These are phyloP conservation scores for Abrus pulchellus DNA, from an alignment of 306 rosid species.

Conservation along the genomic window DNA sequence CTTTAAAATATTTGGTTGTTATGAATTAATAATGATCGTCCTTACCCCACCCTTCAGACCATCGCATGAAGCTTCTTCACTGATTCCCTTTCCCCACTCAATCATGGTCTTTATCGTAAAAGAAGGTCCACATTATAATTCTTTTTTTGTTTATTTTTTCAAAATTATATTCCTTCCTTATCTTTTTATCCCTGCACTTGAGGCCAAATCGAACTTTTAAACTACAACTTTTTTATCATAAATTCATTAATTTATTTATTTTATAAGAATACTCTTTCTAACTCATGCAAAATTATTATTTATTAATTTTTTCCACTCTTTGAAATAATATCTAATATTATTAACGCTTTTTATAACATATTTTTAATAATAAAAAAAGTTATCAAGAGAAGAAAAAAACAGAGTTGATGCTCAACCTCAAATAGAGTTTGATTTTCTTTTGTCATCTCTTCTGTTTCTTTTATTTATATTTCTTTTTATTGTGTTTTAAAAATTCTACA, in stretches of 20 bases:
- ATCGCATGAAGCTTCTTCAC: constrained; percentile 66
- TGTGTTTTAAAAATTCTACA: no score
- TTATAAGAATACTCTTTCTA: no score
- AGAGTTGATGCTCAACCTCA: no score
- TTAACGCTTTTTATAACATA: no score
- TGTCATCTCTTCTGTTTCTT: no score
- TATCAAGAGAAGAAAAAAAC: no score
- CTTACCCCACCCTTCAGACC: constrained; percentile 26
- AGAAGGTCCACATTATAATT: constrained; percentile 19
- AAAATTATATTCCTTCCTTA: neutral
- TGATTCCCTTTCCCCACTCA: constrained; percentile 42
- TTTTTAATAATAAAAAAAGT: no score
- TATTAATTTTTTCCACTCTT: no score
- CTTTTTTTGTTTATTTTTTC: neutral
- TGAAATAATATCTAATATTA: no score
- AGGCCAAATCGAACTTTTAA: neutral
- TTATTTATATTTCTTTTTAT: no score
- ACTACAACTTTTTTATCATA: neutral
- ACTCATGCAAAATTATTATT: no score
- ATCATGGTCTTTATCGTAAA: constrained; percentile 4
- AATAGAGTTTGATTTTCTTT: no score
- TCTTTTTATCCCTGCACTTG: neutral
- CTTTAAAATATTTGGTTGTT: constrained; percentile 23
- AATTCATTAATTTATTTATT: neutral
- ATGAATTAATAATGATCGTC: neutral